A percentile compares a stretch with the other conserved stretches of the same genome.
phyloP scores from a whole-genome alignment of 192 early-diverging fungal species.

The Podila horticola region DNA sequence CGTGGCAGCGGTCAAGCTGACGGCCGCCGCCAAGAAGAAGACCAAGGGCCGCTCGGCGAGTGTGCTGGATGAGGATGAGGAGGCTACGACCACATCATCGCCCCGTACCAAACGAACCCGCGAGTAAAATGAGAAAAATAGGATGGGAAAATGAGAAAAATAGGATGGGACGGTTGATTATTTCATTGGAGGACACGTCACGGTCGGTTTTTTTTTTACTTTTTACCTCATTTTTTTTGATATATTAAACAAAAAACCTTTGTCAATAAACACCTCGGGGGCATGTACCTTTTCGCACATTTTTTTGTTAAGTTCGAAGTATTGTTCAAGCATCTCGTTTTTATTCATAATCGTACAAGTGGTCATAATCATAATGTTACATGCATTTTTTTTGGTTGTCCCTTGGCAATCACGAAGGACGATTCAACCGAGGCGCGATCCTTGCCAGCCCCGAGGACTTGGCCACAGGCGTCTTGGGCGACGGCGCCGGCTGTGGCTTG shows the following conservation, averaged over 20 bases:
- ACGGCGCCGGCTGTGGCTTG: slow-evolving; percentile 5
- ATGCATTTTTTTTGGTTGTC: neutral
- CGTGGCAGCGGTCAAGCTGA: slow-evolving; percentile 20
- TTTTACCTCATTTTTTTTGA: too few relatives aligned
- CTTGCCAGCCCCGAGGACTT: slow-evolving; percentile 30
- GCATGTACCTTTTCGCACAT: too few relatives aligned
- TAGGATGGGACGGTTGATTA: too few relatives aligned
- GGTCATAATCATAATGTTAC: neutral
- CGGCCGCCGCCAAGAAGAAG: slow-evolving; percentile 37
- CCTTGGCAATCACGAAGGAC: neutral
- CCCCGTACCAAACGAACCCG: slow-evolving; percentile 40
- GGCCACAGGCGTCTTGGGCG: neutral
- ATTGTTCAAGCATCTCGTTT: neutral
- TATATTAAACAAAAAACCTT: too few relatives aligned
- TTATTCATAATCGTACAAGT: neutral
- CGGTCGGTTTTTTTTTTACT: too few relatives aligned
- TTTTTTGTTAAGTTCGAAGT: neutral
- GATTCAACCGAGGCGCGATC: slow-evolving; percentile 38
- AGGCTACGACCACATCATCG: neutral
- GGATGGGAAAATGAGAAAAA: neutral
- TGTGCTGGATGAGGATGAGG: slow-evolving; percentile 38
- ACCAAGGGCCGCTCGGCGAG: slow-evolving; percentile 34
- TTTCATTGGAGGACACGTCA: too few relatives aligned
- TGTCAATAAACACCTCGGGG: too few relatives aligned
- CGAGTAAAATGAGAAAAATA: too few relatives aligned